Percentiles rank a stretch among this genome's conserved stretches.
Evolutionary conservation across 2,329 filamentous ascomycete genomes (phyloP).

Genomic region (Trichoderma sp.): DNA sequence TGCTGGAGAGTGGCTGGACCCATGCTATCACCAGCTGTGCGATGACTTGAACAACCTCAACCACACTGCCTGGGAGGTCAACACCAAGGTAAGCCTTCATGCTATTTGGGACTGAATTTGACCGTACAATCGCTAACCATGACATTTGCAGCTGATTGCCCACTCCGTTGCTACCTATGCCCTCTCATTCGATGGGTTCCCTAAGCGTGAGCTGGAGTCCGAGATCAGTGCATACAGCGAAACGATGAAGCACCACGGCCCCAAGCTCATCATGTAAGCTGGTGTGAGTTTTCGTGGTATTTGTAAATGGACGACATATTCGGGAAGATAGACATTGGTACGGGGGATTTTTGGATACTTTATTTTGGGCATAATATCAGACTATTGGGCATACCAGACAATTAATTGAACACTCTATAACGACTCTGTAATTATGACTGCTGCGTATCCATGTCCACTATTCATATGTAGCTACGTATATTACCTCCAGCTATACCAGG

Average conservation of each 20-base stretch:
- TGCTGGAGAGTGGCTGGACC: slow-evolving; percentile 58
- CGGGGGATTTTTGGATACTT: background rate
- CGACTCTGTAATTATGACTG: background rate
- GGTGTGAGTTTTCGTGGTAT: background rate
- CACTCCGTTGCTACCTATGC: slow-evolving; percentile 71
- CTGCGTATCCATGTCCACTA: too few relatives aligned
- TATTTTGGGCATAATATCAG: background rate
- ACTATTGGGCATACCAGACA: background rate
- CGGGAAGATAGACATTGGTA: background rate
- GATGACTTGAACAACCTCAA: slow-evolving; percentile 58
- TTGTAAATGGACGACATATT: background rate
- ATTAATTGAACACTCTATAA: background rate
- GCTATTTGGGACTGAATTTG: background rate
- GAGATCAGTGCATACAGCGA: slow-evolving; percentile 32
- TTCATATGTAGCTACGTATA: too few relatives aligned
- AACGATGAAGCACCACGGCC: slow-evolving; percentile 48
- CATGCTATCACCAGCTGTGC: slow-evolving; percentile 60
- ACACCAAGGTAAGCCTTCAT: slow-evolving; percentile 50
- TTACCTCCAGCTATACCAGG: too few relatives aligned
- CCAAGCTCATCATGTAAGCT: slow-evolving; percentile 44
- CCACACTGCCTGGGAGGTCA: slow-evolving; percentile 57
- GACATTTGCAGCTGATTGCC: slow-evolving; percentile 56
- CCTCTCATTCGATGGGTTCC: slow-evolving; percentile 62
- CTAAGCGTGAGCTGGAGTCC: slow-evolving; percentile 44
- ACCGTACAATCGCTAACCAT: slow-evolving; percentile 20